Base-by-base conservation (phyloP, 208 protist genomes). In the Crithidia expoeki region DNA sequence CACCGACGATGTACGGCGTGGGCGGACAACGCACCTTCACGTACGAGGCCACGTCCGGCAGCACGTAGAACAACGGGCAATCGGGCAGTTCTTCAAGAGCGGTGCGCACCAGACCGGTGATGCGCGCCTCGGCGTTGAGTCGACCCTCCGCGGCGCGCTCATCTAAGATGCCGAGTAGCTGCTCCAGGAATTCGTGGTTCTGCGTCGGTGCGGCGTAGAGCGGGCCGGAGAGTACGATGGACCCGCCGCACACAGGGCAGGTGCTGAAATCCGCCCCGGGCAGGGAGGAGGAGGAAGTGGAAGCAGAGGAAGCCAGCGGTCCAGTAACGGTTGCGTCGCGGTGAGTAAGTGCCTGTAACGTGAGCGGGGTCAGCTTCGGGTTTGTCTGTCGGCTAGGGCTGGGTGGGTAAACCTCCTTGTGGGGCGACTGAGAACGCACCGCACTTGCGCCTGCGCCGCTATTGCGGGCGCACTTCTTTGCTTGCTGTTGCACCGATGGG, bases 121-220 rank as follows among this genome's bases (percentile, higher is more conserved):
- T 85, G 66, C 94, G 92, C 4, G 90, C 89, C 23, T 66, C 74
- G 0, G 74, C 68, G 74, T 73, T 90, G 50, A 95, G 70, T 30
- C 76, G 65, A 9, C 78, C 73, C n/a, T 83, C 79, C n/a, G 69
- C 68, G 34, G 77, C 77, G 46, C 93, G 90, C 57, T 84, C 66
- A 57, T 95, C 71, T 0, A 98, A 65, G 61, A 94, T 66, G 23
- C 58, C 72, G 3, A 97, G 72, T 14, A 97, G 72, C 30, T 85
- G 47, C 21, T 68, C 61, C 3, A 98, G 73, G 64, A 96, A 98
- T 1, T 80, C 74, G 5, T 10, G 21, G 58, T 94, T 82, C 70
- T 99, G 97, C 2, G 98, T 97, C 14, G 94, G 83, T 0, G 73
- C 93, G 9, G 74, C 80, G 88, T 98, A 99, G 12, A 98, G 68